Evolutionary conservation across 2,329 filamentous ascomycete species (phyloP).

Genomic region (Talaromyces sp.): DNA sequence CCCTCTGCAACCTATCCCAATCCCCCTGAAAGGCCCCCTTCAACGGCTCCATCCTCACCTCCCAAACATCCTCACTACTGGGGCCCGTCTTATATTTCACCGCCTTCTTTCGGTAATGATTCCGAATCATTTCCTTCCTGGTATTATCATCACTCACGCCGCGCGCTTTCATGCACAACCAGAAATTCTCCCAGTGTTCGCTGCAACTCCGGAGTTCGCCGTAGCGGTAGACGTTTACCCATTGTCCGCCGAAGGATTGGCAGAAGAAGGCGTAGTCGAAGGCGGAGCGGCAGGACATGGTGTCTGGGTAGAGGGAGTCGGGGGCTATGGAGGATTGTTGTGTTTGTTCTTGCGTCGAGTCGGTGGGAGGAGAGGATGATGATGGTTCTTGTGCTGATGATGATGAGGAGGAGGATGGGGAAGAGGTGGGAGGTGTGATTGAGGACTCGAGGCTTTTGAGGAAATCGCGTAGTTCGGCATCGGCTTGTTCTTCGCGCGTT

Average conservation of each 20-base stretch:
- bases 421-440: neutral
- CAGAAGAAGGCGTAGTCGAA: constrained; percentile 96
- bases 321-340: constrained; percentile 45
- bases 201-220: constrained; percentile 71
- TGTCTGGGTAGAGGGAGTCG: constrained; percentile 68
- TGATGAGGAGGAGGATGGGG: constrained; percentile 13
- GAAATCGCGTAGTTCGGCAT: constrained; percentile 51
- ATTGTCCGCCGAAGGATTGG: constrained; percentile 84
- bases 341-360: neutral
- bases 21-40: constrained; percentile 45
- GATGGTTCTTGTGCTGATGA: constrained; percentile 20
- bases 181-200: constrained; percentile 88
- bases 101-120: constrained; percentile 63
- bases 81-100: constrained; percentile 62
- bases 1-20: constrained; percentile 38
- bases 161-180: constrained; percentile 91
- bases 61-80: constrained; percentile 90
- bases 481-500: constrained; percentile 46
- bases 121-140: constrained; percentile 56
- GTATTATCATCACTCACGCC: constrained; percentile 47
- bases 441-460: constrained; percentile 43
- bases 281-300: constrained; percentile 81
- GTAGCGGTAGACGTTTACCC: constrained; percentile 84
- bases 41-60: constrained; percentile 61
- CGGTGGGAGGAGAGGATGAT: constrained; percentile 19